Percentiles rank a stretch among this genome's conserved stretches.
Conservation (phyloP, 2,329 filamentous ascomycete genomes). For the Apiospora sp. region DNA sequence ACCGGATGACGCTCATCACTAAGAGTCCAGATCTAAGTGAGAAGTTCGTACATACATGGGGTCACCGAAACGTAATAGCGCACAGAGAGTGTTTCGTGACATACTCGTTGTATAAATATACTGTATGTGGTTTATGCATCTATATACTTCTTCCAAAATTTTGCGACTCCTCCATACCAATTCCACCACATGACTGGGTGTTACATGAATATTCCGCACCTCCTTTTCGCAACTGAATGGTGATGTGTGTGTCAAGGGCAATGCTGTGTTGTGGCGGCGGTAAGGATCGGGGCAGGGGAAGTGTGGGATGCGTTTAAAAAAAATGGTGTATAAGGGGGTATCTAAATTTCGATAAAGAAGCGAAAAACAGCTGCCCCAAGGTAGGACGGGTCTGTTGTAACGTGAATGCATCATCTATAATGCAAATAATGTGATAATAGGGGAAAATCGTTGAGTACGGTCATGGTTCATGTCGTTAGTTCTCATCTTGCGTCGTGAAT, state of each 20-base stretch:
- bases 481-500: neutral
- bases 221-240: neutral
- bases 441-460: conserved; percentile 2
- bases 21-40: neutral
- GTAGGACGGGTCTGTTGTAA: neutral
- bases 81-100: neutral
- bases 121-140: neutral
- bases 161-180: conserved; percentile 2
- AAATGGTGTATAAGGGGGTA: conserved; percentile 23
- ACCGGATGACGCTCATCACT: conserved; percentile 1
- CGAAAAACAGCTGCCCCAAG: conserved; percentile 1
- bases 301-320: neutral
- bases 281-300: neutral
- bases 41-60: neutral
- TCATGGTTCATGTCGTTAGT: conserved; percentile 6
- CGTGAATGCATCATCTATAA: neutral
- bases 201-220: neutral
- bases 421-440: neutral
- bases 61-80: neutral
- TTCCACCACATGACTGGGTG: conserved; percentile 6
- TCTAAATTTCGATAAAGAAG: conserved; percentile 22
- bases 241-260: neutral
- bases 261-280: neutral
- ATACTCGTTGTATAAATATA: conserved; percentile 13
- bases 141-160: conserved; percentile 9